A percentile compares a stretch with the other conserved stretches of the same genome.
phyloP scores from a whole-genome alignment of 2,329 filamentous ascomycete species.

The Neopestalotiopsis rosae region DNA sequence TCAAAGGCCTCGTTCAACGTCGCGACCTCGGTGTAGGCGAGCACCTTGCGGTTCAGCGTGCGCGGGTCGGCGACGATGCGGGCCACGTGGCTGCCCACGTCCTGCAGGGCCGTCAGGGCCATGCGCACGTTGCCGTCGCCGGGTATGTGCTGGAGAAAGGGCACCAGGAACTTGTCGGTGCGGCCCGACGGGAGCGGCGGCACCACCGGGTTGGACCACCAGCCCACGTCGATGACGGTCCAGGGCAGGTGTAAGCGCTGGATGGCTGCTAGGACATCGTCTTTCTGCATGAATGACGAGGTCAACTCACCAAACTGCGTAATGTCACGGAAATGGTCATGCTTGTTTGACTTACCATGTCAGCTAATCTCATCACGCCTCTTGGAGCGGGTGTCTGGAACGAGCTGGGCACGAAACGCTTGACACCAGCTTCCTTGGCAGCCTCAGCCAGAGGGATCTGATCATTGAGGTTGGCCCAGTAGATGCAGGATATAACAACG shows the following conservation, averaged over 20 bases:
- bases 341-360: conserved; percentile 16
- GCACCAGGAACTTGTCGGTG: conserved; percentile 1
- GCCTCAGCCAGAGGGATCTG: conserved; percentile 54
- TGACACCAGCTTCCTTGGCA: conserved; percentile 53
- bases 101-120: conserved; percentile 50
- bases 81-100: conserved; percentile 55
- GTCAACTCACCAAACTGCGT: background rate
- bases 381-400: conserved; percentile 52
- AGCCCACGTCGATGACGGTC: conserved; percentile 30
- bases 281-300: conserved; percentile 19
- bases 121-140: conserved; percentile 48
- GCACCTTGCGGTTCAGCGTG: conserved; percentile 56
- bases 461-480: conserved; percentile 38
- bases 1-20: conserved; percentile 50
- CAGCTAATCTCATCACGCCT: conserved; percentile 34
- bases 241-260: conserved; percentile 27
- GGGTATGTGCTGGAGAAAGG: conserved; percentile 32
- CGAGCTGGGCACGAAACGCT: conserved; percentile 57
- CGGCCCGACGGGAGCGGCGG: conserved; percentile 14
- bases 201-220: conserved; percentile 24
- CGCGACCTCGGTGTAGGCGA: conserved; percentile 49
- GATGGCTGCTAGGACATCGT: conserved; percentile 25
- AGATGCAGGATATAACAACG: conserved; percentile 49
- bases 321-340: no score
- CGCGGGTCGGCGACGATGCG: conserved; percentile 52